Conservation (phyloP, 495 filamentous ascomycete species). For the Tuber aestivum region DNA sequence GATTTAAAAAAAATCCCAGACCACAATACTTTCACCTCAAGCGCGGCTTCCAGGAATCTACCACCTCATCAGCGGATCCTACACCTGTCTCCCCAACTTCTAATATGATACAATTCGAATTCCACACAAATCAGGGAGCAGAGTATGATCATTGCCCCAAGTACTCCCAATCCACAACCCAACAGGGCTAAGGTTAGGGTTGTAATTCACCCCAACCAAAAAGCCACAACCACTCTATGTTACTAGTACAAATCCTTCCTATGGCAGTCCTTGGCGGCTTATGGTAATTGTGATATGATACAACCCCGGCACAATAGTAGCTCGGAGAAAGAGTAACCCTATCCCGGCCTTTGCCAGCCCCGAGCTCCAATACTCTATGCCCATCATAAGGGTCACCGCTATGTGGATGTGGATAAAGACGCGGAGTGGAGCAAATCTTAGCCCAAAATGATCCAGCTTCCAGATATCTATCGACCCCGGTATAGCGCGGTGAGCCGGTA, state of each 20-base stretch:
- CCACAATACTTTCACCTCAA: background rate
- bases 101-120: background rate
- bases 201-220: background rate
- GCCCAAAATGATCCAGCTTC: background rate
- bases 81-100: background rate
- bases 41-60: background rate
- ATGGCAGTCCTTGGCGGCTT: background rate
- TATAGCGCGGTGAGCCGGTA: background rate
- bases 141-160: background rate
- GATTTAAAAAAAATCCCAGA: background rate
- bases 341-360: background rate
- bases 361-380: background rate
- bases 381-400: background rate
- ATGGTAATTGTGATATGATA: background rate
- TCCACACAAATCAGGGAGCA: background rate
- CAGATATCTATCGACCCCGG: background rate
- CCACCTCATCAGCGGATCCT: background rate
- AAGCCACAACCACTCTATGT: background rate
- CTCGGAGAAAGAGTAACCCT: background rate
- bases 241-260: background rate
- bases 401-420: background rate
- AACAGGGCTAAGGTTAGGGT: background rate
- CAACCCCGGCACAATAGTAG: background rate
- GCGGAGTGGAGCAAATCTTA: constrained; percentile 1
- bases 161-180: background rate